phyloP scores from a whole-genome alignment of 306 rosid species.

The Biancaea sappan region DNA sequence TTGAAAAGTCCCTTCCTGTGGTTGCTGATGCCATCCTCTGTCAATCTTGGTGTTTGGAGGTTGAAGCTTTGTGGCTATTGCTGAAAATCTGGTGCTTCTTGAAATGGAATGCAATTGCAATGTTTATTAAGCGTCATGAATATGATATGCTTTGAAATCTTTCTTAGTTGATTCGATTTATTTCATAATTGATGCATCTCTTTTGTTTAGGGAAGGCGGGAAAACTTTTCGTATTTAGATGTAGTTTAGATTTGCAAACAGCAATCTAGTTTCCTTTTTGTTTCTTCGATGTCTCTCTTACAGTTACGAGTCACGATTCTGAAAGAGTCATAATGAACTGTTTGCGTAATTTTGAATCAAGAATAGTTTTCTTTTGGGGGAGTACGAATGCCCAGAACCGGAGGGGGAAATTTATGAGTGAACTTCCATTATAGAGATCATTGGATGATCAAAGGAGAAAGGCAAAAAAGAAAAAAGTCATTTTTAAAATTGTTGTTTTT shows the following conservation, averaged over 20 bases:
- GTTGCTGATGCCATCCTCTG: neutral
- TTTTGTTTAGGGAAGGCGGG: neutral
- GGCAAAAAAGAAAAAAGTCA: neutral
- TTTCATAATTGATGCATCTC: constrained; percentile 7
- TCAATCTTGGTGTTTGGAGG: neutral
- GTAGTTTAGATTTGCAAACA: constrained; percentile 7
- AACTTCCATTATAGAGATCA: neutral
- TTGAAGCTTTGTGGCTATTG: constrained; percentile 9
- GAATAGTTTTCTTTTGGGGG: neutral
- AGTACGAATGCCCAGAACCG: neutral
- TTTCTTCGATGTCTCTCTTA: neutral
- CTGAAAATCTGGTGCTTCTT: neutral
- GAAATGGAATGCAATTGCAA: neutral
- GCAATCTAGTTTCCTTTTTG: neutral
- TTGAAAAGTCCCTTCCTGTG: neutral
- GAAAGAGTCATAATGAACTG: neutral
- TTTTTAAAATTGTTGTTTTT: neutral
- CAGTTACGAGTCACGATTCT: neutral
- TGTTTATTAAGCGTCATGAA: neutral
- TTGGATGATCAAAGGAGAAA: neutral
- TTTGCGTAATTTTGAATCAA: constrained; percentile 19
- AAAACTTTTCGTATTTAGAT: neutral
- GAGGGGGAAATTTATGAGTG: neutral
- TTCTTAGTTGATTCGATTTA: constrained; percentile 13
- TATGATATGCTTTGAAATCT: neutral